Base-by-base conservation (phyloP, 352 stramenopile species). In the Phytophthora pini region DNA sequence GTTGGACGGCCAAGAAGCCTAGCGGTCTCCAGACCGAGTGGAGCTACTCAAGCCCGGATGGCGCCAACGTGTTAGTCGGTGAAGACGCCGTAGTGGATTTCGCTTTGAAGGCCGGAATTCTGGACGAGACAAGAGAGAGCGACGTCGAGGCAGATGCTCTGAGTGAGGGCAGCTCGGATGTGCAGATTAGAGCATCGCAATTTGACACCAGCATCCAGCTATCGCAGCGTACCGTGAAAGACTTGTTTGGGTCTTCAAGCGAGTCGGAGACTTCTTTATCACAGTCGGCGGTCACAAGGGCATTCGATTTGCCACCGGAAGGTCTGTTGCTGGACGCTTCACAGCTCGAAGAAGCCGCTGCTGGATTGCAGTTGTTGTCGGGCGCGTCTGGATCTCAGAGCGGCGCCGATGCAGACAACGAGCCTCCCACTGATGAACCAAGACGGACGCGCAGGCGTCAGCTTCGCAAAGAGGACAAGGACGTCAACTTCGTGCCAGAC, bases 191-290 rank as follows among this genome's bases (percentile, higher is more conserved):
- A 40, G 34, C 4, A 5, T 61, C 55, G 1, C 40, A 61, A 20
- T 67, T 71, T n/a, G 56, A 71, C 50, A 61, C 56, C 4, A 59
- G 12, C 20, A 9, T 56, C 8, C n/a, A 58, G 13, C 39, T 65
- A 2, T 59, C 48, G 0, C 63, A 66, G 38, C 5, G 12, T 3
- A 65, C 47, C 0, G 1, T 70, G 5, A n/a, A 61, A 17, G 13
- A 0, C 5, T 13, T 64, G 53, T 56, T 70, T 11, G 40, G 31
- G 1, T 20, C 36, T 8, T 43, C 36, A 11, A 63, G 46, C 22
- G 53, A 49, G 2, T 49, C 43, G 3, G 50, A 63, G 2, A 24
- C 43, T 6, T 27, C 57, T 12, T 39, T 62, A 36, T 71, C 63
- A 2, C 55, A 65, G 40, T 20, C 46, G 9, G 55, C 62, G 6